Percentiles rank a stretch among this genome's conserved stretches.
phyloP scores from a whole-genome alignment of 768 basidiomycete species.

The Cyclocybe cylindracea region DNA sequence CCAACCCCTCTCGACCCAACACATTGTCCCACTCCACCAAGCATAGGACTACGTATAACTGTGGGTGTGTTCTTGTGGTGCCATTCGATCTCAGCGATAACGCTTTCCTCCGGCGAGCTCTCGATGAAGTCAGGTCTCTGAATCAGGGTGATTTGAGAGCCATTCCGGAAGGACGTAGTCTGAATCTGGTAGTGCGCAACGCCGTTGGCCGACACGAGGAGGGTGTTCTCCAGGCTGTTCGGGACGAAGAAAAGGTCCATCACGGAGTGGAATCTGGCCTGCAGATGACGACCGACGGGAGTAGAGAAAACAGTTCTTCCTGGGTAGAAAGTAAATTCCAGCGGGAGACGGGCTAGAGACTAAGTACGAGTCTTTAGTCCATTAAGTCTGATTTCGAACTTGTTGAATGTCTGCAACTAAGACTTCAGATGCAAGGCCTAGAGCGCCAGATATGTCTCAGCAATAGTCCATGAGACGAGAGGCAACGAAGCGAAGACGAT shows the following conservation, averaged over 20 bases:
- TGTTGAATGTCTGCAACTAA: no score
- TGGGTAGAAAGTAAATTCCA: no score
- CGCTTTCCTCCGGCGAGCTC: conserved; percentile 34
- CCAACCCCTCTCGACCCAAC: conserved; percentile 28
- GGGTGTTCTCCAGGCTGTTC: conserved; percentile 50
- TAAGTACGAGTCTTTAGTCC: no score
- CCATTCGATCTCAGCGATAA: conserved; percentile 56
- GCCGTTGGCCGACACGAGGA: conserved; percentile 51
- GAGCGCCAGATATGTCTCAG: background rate
- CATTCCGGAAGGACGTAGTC: conserved; percentile 35
- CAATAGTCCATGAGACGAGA: no score
- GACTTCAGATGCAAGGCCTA: background rate
- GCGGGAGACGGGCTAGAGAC: no score
- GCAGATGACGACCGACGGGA: background rate
- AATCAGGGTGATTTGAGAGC: conserved; percentile 38
- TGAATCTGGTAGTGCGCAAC: conserved; percentile 49
- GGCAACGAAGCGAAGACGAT: no score
- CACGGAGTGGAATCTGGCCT: background rate
- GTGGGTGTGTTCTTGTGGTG: conserved; percentile 41
- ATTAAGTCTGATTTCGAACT: background rate
- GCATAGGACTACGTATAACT: conserved; percentile 39
- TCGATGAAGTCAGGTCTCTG: conserved; percentile 30
- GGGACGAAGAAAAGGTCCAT: conserved; percentile 58
- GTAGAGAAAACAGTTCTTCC: no score
- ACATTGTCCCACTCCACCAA: conserved; percentile 29